phyloP scores from a whole-genome alignment of 1,284 basidiomycete genomes.

The Sutorius eximius region DNA sequence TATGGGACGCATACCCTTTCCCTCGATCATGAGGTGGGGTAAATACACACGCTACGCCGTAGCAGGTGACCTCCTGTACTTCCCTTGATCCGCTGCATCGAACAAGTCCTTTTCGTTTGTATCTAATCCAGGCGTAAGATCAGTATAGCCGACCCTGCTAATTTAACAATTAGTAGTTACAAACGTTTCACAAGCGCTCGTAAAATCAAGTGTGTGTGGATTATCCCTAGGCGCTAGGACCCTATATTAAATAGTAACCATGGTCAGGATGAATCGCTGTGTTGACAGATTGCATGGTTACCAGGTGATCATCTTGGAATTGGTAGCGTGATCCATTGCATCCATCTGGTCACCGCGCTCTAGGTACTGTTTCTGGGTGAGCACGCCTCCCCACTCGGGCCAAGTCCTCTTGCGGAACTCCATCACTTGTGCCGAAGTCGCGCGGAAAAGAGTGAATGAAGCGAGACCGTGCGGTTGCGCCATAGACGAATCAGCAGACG shows the following conservation, averaged over 20 bases:
- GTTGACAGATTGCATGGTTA: slow-evolving; percentile 6
- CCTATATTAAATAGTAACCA: slow-evolving; percentile 32
- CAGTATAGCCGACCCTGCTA: neutral
- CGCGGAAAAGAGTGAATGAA: slow-evolving; percentile 14
- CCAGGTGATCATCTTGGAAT: slow-evolving; percentile 41
- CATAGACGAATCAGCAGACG: neutral
- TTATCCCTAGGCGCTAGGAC: slow-evolving; percentile 42
- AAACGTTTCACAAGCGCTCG: slow-evolving; percentile 48
- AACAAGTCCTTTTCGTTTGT: slow-evolving; percentile 30
- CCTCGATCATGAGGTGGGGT: slow-evolving; percentile 41
- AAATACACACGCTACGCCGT: slow-evolving; percentile 45
- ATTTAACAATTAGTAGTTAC: slow-evolving; percentile 11
- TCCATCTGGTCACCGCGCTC: slow-evolving; percentile 37
- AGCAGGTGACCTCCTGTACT: slow-evolving; percentile 30
- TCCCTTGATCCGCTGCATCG: slow-evolving; percentile 13
- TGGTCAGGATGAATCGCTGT: neutral
- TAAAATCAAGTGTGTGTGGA: slow-evolving; percentile 40
- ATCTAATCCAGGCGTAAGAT: slow-evolving; percentile 4
- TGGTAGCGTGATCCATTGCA: slow-evolving; percentile 35
- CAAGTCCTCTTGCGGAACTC: slow-evolving; percentile 36
- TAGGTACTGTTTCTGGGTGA: slow-evolving; percentile 38
- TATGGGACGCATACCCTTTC: slow-evolving; percentile 45
- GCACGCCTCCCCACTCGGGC: slow-evolving; percentile 36
- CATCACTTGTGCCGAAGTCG: slow-evolving; percentile 15
- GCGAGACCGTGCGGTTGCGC: slow-evolving; percentile 1